Evolutionary conservation across 345 rosid genomes (phyloP).

Genomic region (Triadica sebifera): DNA sequence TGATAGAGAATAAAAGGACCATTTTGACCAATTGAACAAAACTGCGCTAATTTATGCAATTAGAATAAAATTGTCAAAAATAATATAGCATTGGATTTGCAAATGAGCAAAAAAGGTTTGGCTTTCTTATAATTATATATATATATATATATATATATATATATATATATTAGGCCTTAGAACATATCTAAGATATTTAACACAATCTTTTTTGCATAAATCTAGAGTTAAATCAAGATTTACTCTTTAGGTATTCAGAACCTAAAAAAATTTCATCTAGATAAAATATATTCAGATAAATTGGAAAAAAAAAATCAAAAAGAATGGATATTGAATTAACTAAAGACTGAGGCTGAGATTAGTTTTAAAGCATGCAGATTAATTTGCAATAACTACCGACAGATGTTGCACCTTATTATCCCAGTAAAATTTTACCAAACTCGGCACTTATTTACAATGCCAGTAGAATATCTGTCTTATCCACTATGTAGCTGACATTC

Average conservation of each 20-base stretch:
- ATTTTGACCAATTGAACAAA: background rate
- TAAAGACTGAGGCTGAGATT: background rate
- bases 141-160: too few relatives aligned
- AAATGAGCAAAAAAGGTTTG: too few relatives aligned
- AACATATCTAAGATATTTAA: background rate
- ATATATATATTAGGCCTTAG: background rate
- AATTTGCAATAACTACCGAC: background rate
- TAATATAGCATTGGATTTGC: background rate
- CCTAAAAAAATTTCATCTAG: background rate
- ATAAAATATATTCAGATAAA: background rate
- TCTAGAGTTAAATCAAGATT: background rate
- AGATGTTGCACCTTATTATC: background rate
- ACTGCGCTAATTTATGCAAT: background rate
- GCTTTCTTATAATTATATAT: too few relatives aligned
- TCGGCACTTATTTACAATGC: background rate
- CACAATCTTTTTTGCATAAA: background rate
- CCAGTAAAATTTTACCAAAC: background rate
- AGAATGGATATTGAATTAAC: background rate
- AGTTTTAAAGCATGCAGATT: background rate
- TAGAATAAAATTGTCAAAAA: background rate
- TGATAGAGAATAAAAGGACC: background rate
- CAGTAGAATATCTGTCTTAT: background rate
- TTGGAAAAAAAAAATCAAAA: background rate
- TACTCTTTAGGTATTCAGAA: background rate
- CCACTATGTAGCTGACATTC: background rate